Evolutionary conservation across 1,284 basidiomycete genomes (phyloP).

Genomic region (Farysia itapuensis): DNA sequence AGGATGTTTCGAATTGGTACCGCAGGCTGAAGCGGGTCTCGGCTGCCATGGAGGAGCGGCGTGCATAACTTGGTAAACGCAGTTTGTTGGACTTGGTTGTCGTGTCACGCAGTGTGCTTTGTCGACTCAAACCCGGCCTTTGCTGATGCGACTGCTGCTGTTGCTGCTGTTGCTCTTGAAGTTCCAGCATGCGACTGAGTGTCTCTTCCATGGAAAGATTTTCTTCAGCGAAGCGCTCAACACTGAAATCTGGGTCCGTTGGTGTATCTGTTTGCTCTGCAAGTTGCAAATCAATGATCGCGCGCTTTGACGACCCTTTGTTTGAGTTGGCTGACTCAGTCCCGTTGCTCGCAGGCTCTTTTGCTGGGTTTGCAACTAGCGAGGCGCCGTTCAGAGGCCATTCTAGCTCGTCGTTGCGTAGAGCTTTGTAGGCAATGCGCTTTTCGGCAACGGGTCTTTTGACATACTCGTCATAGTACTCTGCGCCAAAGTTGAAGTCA

Average conservation of each 20-base stretch:
- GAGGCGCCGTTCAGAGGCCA: slow-evolving; percentile 25
- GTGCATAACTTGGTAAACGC: slow-evolving; percentile 23
- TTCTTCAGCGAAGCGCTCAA: slow-evolving; percentile 7
- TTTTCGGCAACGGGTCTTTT: slow-evolving; percentile 30
- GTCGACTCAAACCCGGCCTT: slow-evolving; percentile 1
- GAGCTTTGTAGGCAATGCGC: slow-evolving; percentile 43
- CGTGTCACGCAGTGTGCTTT: slow-evolving; percentile 14
- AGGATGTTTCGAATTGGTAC: slow-evolving; percentile 34
- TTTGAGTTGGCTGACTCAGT: neutral
- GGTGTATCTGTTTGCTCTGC: neutral
- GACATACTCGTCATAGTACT: slow-evolving; percentile 44
- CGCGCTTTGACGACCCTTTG: neutral
- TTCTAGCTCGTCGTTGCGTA: slow-evolving; percentile 35
- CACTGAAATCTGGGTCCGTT: neutral
- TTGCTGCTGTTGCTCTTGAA: slow-evolving; percentile 5
- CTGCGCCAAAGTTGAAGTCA: slow-evolving; percentile 27
- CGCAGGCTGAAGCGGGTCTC: slow-evolving; percentile 27
- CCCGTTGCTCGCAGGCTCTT: neutral
- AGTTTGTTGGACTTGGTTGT: slow-evolving; percentile 25
- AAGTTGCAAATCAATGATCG: neutral
- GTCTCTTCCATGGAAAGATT: slow-evolving; percentile 41
- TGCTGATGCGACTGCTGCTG: neutral
- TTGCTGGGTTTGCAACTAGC: neutral
- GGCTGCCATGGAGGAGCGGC: slow-evolving; percentile 19
- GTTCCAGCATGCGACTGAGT: slow-evolving; percentile 27